Conservation (phyloP, 2,329 filamentous ascomycete genomes). For the Fusarium abutilonis region DNA sequence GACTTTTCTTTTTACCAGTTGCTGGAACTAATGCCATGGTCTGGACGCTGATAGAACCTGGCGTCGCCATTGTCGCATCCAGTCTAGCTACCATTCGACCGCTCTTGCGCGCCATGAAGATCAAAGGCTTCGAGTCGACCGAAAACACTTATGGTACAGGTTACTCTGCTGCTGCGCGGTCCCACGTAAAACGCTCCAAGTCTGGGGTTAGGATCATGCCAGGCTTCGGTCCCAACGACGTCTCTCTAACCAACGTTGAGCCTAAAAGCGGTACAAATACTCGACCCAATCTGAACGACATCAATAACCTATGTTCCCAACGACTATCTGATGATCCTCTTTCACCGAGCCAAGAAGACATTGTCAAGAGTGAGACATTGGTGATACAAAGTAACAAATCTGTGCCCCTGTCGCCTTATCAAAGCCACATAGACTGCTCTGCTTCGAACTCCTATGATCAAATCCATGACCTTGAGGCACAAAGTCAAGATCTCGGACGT, state of each 20-base stretch:
- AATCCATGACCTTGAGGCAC: conserved; percentile 48
- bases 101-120: conserved; percentile 59
- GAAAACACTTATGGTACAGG: conserved; percentile 49
- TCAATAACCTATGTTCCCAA: conserved; percentile 35
- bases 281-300: conserved; percentile 11
- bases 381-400: conserved; percentile 49
- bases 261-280: conserved; percentile 21
- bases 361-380: conserved; percentile 50
- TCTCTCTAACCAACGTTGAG: conserved; percentile 49
- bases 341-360: conserved; percentile 33
- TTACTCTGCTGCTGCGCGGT: conserved; percentile 43
- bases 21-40: conserved; percentile 63
- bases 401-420: conserved; percentile 37
- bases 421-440: conserved; percentile 35
- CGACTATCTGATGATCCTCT: conserved; percentile 26
- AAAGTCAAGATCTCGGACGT: conserved; percentile 44
- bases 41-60: conserved; percentile 67
- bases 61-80: conserved; percentile 64
- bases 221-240: conserved; percentile 50
- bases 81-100: conserved; percentile 65
- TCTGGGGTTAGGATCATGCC: conserved; percentile 31
- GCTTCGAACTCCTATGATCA: conserved; percentile 43
- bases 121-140: conserved; percentile 59
- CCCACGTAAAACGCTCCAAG: conserved; percentile 34
- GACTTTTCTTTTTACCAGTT: conserved; percentile 47